Conservation (phyloP, 2,329 filamentous ascomycete species). For the Setomelanomma holmii region DNA sequence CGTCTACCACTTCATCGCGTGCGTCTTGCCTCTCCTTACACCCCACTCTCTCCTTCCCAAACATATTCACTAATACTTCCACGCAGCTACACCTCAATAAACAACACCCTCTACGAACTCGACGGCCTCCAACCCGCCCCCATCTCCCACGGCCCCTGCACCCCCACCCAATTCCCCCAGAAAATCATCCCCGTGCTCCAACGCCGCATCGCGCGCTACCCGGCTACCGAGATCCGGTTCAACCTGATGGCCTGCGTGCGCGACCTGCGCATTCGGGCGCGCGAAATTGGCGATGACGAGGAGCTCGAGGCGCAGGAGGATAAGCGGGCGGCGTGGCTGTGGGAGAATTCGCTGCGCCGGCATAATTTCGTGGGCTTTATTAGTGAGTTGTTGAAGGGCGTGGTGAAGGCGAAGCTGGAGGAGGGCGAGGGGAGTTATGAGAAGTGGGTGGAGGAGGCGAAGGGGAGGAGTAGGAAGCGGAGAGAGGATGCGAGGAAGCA, state of each 20-base stretch:
- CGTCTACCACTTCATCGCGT: slow-evolving; percentile 94
- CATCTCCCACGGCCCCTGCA: slow-evolving; percentile 83
- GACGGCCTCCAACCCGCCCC: slow-evolving; percentile 93
- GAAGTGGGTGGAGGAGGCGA: slow-evolving; percentile 74
- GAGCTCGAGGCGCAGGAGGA: slow-evolving; percentile 78
- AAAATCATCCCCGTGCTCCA: slow-evolving; percentile 88
- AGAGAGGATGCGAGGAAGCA: slow-evolving; percentile 55
- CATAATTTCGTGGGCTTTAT: slow-evolving; percentile 98
- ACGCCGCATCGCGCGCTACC: slow-evolving; percentile 83
- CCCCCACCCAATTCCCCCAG: slow-evolving; percentile 73
- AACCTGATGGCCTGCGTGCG: slow-evolving; percentile 92
- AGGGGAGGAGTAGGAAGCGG: slow-evolving; percentile 62
- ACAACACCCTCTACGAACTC: slow-evolving; percentile 86
- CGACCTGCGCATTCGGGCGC: slow-evolving; percentile 78
- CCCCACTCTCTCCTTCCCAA: not conserved
- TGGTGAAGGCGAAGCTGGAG: slow-evolving; percentile 75
- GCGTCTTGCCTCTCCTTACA: slow-evolving; percentile 9
- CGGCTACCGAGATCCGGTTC: slow-evolving; percentile 87
- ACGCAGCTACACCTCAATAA: slow-evolving; percentile 74
- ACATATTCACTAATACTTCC: slow-evolving; percentile 9
- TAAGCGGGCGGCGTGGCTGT: slow-evolving; percentile 87
- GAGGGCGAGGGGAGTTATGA: slow-evolving; percentile 72
- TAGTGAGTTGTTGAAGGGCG: slow-evolving; percentile 86
- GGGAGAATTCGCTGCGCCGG: slow-evolving; percentile 89
- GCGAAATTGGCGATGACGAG: slow-evolving; percentile 83